Evolutionary conservation across 2,329 filamentous ascomycete genomes (phyloP), one percentile per base, ranked within the genome.

Genomic region (Beauveria caledonica): DNA sequence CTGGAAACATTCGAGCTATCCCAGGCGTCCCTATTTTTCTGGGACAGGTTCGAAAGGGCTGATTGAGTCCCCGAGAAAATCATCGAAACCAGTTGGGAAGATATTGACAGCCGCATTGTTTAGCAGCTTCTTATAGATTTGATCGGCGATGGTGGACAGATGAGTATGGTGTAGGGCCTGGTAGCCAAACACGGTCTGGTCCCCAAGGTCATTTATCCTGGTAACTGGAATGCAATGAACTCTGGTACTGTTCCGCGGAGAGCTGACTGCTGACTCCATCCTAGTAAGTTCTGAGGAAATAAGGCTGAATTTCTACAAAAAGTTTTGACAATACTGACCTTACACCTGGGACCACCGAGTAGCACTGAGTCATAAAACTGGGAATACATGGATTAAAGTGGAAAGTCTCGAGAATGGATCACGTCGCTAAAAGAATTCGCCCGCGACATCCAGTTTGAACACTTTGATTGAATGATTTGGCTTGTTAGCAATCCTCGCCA

Each of bases 21-120:
- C 33, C 92, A 96, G 74, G 80, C 87, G 1, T 95, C 95, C 68
- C 81, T 96, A 4, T 96, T 93, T 76, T 96, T 91, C 80, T 95
- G 89, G 87, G 92, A 96, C 73, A 96, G 96, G 76, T 83, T 96
- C 21, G 92, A 96, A 73, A 96, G 96, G 74, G 81, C 88, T 9
- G 96, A 96, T 73, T 96, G 84, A 78, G 96, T 95, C 76, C 81
- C 96, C 19, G 90, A 95, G 74, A 88, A 89, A 68, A 84, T 93
- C 63, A 82, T 96, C 60, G 85, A 90, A 64, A 95, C 91, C 0
- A 81, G 84, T 0, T 77, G 78, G 56, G 81, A 91, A 66, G 84
- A 87, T 39, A 79, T 95, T 1, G 89, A 92, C 65, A 81, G 86
- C 23, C 78, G 92, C 10, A 74, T 95, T 4, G 80, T 96, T 3